Conservation (phyloP, 257 asterid species). For the Striga asiatica region DNA sequence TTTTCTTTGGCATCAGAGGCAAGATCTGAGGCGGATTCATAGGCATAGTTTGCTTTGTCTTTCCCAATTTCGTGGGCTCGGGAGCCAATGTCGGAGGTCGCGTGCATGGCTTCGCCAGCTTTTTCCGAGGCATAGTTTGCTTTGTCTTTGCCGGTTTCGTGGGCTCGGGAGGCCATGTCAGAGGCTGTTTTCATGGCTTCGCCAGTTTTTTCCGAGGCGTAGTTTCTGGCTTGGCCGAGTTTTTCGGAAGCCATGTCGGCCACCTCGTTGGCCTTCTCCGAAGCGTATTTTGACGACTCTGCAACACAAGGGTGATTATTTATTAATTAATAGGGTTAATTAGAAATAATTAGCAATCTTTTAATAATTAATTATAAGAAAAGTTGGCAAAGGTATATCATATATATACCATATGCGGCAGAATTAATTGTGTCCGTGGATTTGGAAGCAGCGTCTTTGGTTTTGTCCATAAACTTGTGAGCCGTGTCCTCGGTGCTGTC, state of each 20-base stretch:
- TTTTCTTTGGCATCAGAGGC: slow-evolving; percentile 14
- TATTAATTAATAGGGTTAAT: background rate
- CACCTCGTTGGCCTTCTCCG: slow-evolving; percentile 29
- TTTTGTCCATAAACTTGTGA: slow-evolving; percentile 17
- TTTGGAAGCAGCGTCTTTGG: slow-evolving; percentile 36
- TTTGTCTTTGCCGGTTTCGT: slow-evolving; percentile 13
- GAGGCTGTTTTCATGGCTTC: slow-evolving; percentile 22
- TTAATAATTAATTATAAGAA: no score
- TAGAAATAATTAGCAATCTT: background rate
- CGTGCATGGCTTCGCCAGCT: slow-evolving; percentile 19
- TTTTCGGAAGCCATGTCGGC: slow-evolving; percentile 21
- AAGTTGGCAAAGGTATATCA: background rate
- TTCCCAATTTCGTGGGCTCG: slow-evolving; percentile 8
- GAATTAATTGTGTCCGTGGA: slow-evolving; percentile 26
- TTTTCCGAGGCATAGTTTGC: slow-evolving; percentile 21
- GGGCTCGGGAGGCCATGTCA: slow-evolving; percentile 15
- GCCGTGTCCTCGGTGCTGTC: slow-evolving; percentile 24
- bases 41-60: slow-evolving; percentile 17
- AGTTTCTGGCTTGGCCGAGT: slow-evolving; percentile 16
- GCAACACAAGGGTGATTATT: no score
- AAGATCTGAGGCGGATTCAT: slow-evolving; percentile 13
- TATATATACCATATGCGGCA: slow-evolving; percentile 34
- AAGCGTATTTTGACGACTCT: slow-evolving; percentile 23
- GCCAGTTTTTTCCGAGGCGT: slow-evolving; percentile 22
- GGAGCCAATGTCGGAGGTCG: slow-evolving; percentile 18